Percentiles rank a stretch among this genome's conserved stretches.
These are phyloP conservation scores for Beauveria sp. DNA, from an alignment of 2,329 filamentous ascomycete species.

Conservation along the genomic window DNA sequence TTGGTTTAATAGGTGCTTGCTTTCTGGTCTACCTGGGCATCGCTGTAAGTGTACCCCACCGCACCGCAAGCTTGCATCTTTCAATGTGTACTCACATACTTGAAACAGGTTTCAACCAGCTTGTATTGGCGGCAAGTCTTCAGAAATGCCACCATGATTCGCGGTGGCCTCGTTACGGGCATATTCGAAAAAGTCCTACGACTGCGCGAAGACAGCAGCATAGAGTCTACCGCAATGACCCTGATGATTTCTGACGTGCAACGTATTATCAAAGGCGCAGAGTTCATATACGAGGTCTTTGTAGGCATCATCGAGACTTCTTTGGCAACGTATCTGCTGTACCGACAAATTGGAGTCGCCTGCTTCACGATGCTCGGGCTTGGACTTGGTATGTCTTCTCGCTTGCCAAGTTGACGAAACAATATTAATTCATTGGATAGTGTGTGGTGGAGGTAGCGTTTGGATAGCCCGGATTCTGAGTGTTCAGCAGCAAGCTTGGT, in stretches of 20 bases:
- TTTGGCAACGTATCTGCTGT: neutral
- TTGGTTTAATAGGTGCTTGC: neutral
- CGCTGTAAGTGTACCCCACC: neutral
- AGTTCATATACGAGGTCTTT: neutral
- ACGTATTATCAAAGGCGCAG: neutral
- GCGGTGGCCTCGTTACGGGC: neutral
- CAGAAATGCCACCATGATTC: neutral
- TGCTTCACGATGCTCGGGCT: neutral
- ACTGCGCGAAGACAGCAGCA: neutral
- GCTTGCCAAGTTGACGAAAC: neutral
- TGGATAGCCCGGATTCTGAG: neutral
- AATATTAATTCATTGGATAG: neutral
- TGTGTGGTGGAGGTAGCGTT: neutral
- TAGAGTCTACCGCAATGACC: neutral
- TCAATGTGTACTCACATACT: neutral
- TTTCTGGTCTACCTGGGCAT: neutral
- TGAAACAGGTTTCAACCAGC: neutral
- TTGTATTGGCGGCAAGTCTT: neutral
- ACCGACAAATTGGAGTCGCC: neutral
- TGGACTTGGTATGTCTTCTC: neutral
- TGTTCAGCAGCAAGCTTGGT: neutral
- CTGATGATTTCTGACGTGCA: neutral
- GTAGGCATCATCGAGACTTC: neutral
- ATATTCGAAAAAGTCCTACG: neutral
- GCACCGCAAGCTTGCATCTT: neutral